phyloP scores from a whole-genome alignment of 805 yeast species.

The Schwanniomyces pseudopolymorphus region DNA sequence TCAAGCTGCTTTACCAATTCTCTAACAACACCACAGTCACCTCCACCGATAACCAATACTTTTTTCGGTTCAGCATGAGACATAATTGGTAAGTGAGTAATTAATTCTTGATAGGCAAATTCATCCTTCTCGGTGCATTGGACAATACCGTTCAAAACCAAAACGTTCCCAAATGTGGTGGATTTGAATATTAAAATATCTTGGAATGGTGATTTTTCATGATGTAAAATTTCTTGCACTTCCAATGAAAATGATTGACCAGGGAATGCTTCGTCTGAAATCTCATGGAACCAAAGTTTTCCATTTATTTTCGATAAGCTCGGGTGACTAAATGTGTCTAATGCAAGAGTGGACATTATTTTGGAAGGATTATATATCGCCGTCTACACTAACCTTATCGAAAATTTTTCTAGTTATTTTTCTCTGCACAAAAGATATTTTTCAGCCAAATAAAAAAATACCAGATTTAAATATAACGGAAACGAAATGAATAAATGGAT shows the following conservation, averaged over 20 bases:
- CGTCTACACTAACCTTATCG: not conserved
- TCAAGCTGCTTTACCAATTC: slow-evolving; percentile 74
- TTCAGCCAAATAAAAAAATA: not conserved
- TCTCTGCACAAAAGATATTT: not conserved
- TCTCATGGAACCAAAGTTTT: slow-evolving; percentile 74
- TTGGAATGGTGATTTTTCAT: slow-evolving; percentile 69
- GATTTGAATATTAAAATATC: slow-evolving; percentile 81
- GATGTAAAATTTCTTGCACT: slow-evolving; percentile 64
- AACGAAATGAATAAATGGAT: too few relatives aligned
- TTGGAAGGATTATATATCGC: not conserved
- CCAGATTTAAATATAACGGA: too few relatives aligned
- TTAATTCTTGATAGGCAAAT: slow-evolving; percentile 91
- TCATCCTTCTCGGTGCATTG: slow-evolving; percentile 94
- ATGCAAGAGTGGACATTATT: slow-evolving; percentile 5
- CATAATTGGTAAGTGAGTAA: slow-evolving; percentile 78
- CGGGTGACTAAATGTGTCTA: slow-evolving; percentile 25
- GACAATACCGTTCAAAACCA: slow-evolving; percentile 85
- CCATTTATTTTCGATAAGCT: slow-evolving; percentile 24
- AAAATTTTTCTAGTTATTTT: not conserved
- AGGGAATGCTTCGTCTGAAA: slow-evolving; percentile 69
- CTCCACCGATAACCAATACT: slow-evolving; percentile 91
- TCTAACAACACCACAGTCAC: slow-evolving; percentile 92
- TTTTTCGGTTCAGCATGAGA: slow-evolving; percentile 72
- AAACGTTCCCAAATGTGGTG: slow-evolving; percentile 77
- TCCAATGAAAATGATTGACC: slow-evolving; percentile 80